Conservation (phyloP, 352 stramenopile species). For the Pythium insidiosum region DNA sequence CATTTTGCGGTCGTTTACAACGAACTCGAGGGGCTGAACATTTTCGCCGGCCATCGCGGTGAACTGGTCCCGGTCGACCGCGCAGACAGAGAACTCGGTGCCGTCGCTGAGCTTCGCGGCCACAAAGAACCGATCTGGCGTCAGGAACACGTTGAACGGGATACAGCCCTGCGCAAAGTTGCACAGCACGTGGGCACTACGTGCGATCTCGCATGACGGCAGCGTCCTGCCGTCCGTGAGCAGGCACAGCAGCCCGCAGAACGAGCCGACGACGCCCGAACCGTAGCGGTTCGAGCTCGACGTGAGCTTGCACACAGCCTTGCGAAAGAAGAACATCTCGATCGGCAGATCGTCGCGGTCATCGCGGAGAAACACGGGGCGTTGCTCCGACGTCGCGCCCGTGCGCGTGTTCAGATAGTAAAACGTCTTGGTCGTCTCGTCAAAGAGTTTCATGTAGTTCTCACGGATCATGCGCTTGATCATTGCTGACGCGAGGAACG, state of each 20-base stretch:
- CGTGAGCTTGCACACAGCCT: constrained; percentile 50
- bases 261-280: constrained; percentile 37
- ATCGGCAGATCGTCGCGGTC: constrained; percentile 45
- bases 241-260: constrained; percentile 39
- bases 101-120: constrained; percentile 17
- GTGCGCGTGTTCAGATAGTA: constrained; percentile 65
- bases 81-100: constrained; percentile 39
- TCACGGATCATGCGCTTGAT: constrained; percentile 45
- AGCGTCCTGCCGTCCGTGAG: constrained; percentile 43
- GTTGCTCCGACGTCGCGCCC: constrained; percentile 25
- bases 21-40: constrained; percentile 32
- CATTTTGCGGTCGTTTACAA: constrained; percentile 52
- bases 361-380: constrained; percentile 36
- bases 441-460: constrained; percentile 75
- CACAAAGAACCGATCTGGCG: constrained; percentile 40
- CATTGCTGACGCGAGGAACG: constrained; percentile 24
- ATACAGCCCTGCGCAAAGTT: constrained; percentile 37
- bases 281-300: constrained; percentile 33
- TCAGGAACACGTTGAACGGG: constrained; percentile 38
- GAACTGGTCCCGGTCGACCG: constrained; percentile 47
- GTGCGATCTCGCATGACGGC: constrained; percentile 23
- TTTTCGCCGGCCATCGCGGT: constrained; percentile 28
- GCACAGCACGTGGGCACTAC: constrained; percentile 32
- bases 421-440: constrained; percentile 31
- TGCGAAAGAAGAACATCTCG: constrained; percentile 56